phyloP scores from a whole-genome alignment of 2,329 filamentous ascomycete species.

The Fonsecaea monophora region DNA sequence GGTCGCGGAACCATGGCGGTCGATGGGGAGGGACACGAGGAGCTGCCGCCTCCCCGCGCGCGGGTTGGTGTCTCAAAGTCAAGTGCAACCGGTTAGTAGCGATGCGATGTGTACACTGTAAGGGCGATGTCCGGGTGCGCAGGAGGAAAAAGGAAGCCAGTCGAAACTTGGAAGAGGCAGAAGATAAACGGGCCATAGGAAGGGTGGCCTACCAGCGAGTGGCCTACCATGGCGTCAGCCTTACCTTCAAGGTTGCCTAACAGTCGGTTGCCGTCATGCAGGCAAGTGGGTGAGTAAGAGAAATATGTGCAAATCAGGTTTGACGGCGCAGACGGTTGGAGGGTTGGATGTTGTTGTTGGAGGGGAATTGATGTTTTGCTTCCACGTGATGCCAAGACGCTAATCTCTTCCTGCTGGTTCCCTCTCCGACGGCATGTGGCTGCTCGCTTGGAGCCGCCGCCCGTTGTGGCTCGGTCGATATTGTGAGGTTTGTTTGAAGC shows the following conservation, averaged over 20 bases:
- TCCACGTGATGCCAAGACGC: neutral
- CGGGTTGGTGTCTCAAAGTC: conserved; percentile 1
- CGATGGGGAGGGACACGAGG: conserved; percentile 10
- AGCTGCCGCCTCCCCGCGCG: conserved; percentile 17
- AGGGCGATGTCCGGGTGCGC: neutral
- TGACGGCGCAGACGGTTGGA: neutral
- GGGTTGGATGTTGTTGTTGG: too few relatives aligned
- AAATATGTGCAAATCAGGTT: neutral
- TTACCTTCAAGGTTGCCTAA: neutral
- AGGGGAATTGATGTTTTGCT: too few relatives aligned
- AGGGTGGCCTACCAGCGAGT: neutral
- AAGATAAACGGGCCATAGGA: neutral
- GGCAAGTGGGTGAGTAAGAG: neutral
- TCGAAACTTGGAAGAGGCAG: neutral
- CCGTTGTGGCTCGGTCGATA: neutral
- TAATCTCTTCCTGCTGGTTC: neutral
- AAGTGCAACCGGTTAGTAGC: neutral
- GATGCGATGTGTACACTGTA: neutral
- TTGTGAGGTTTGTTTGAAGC: neutral
- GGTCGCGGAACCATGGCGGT: conserved; percentile 12
- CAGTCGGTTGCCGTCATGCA: neutral
- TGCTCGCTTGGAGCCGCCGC: neutral
- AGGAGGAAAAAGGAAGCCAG: neutral
- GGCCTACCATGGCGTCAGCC: neutral
- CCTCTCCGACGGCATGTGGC: conserved; percentile 7